Base-by-base conservation (phyloP, 805 yeast species). In the Allodekkera sacchari region DNA sequence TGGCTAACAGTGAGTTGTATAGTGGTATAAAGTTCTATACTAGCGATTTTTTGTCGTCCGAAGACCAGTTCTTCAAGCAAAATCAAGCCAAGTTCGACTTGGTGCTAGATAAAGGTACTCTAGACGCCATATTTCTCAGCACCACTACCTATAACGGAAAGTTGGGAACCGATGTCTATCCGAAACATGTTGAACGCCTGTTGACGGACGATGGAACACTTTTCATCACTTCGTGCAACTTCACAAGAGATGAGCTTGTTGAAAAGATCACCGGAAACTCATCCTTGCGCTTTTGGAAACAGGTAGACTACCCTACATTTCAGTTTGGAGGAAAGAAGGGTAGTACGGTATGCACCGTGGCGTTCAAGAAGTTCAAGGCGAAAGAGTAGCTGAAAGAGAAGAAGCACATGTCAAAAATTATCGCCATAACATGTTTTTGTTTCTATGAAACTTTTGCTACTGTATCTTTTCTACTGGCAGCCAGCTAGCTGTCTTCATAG, bases 111-210 rank as follows among this genome's bases (percentile, higher is more conserved):
- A 92, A 92, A 53, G 99, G 99, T 7, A 92, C 99, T 0, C 59
- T 92, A 15, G 99, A 92, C 59, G 99, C 99, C 5, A 89, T 92
- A 39, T 96, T 96, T 0, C 65, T 92, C 27, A 83, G 84, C 52
- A 80, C 79, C 15, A 43, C 61, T 2, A 66, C 56, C 14, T 71
- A 70, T 36, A 65, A 60, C 12, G 66, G 65, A 33, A 59, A 57
- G 9, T 65, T 62, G 6, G 68, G 73, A 3, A 60, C 70, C 35
- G 74, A 78, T 18, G 60, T 73, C 11, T 89, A 92, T 47, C 75
- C 87, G 0, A 41, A 43, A 0, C 76, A 72, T 22, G 77, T 84
- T 14, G 61, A 63, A 28, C 66, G 68, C 34, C 43, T 83, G 32
- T 57, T 92, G 55, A 65, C 66, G 26, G 40, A 53, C 10, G 68